A percentile compares a stretch with the other conserved stretches of the same genome.
Conservation (phyloP, 148 eudicot species). For the Suaeda aralocaspica region DNA sequence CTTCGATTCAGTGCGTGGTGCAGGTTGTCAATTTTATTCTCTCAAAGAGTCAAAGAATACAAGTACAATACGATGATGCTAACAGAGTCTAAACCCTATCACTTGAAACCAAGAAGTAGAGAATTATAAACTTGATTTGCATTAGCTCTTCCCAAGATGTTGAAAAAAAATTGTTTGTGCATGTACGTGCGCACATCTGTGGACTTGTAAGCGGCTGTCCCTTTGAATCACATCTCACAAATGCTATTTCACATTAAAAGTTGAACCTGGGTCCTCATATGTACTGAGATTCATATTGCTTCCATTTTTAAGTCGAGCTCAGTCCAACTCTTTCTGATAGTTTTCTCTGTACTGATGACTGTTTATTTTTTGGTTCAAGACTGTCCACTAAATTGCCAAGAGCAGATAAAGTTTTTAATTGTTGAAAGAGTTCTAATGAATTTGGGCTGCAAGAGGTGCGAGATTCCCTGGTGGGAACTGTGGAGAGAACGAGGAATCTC, state of each 20-base stretch:
- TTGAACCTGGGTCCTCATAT: not conserved
- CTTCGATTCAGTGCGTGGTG: conserved; percentile 80
- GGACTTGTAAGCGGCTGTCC: too few relatives aligned
- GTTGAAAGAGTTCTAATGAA: conserved; percentile 46
- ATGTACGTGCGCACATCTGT: too few relatives aligned
- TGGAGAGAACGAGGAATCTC: conserved; percentile 52
- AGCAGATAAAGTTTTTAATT: conserved; percentile 36
- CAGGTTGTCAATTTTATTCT: conserved; percentile 41
- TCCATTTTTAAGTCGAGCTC: not conserved
- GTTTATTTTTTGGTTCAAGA: conserved; percentile 22
- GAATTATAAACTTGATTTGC: not conserved
- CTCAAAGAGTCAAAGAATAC: not conserved
- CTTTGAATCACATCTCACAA: not conserved
- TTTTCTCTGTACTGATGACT: conserved; percentile 8
- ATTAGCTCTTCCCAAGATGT: not conserved
- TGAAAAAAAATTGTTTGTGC: too few relatives aligned
- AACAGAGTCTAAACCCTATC: not conserved
- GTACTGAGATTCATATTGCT: not conserved
- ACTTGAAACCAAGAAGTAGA: not conserved
- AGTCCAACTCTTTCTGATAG: not conserved
- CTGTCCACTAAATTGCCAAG: conserved; percentile 33
- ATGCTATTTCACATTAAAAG: not conserved
- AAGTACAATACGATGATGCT: not conserved
- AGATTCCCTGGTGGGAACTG: conserved; percentile 45
- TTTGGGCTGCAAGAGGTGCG: conserved; percentile 45